These are phyloP conservation scores for Kwoniella heveanensis DNA, from an alignment of 768 basidiomycete species.

Conservation along the genomic window DNA sequence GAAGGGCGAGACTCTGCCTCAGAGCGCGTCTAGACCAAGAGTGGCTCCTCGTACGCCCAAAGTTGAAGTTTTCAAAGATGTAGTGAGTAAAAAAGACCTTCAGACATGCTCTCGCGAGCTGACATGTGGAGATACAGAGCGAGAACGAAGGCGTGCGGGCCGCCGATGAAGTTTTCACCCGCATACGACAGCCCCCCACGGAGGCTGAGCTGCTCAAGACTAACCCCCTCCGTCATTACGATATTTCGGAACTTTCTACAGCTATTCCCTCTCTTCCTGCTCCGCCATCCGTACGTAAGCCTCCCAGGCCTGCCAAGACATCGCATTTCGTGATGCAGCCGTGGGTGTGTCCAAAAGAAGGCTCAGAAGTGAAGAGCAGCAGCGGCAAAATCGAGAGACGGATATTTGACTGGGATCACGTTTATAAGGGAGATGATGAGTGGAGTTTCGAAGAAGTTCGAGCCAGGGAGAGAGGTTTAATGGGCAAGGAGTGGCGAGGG, in stretches of 20 bases:
- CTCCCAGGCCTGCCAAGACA: constrained; percentile 26
- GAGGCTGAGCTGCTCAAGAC: constrained; percentile 58
- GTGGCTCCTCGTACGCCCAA: constrained; percentile 56
- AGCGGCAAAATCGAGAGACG: constrained; percentile 51
- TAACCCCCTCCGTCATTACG: constrained; percentile 58
- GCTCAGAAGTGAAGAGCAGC: constrained; percentile 40
- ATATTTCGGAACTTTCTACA: constrained; percentile 20
- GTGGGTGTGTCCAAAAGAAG: constrained; percentile 51
- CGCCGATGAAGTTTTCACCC: constrained; percentile 53
- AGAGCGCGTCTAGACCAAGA: constrained; percentile 43
- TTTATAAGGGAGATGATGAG: constrained; percentile 73
- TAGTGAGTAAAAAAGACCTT: constrained; percentile 42
- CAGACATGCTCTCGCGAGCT: not conserved
- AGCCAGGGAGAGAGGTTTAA: constrained; percentile 53
- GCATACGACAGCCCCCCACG: constrained; percentile 39
- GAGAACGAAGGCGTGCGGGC: constrained; percentile 37
- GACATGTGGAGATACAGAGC: constrained; percentile 20
- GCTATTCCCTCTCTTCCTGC: constrained; percentile 38
- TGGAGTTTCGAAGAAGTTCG: constrained; percentile 75
- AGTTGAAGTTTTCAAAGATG: constrained; percentile 59
- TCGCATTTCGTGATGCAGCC: constrained; percentile 22
- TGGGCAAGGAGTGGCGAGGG: constrained; percentile 49
- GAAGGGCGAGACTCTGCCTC: constrained; percentile 58
- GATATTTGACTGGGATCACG: constrained; percentile 61
- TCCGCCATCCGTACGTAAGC: constrained; percentile 42